Evolutionary conservation across 2,329 filamentous ascomycete genomes (phyloP), one percentile per base, ranked within the genome.

Genomic region (Decorospora gaudefroyi): DNA sequence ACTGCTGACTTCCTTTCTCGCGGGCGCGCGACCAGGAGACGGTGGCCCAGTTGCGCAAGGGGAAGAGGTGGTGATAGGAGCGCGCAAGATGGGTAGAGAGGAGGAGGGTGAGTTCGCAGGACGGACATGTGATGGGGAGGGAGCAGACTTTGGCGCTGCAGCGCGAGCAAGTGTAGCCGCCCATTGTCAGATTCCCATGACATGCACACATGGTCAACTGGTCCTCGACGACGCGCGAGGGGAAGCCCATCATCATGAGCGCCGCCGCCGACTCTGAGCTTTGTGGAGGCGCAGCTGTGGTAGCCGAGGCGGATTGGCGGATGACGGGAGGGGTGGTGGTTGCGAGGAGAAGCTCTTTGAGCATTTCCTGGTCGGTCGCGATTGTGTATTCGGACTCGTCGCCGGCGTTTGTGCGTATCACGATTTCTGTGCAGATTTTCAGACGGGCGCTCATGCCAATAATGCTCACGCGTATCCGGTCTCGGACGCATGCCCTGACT

Each of bases 211-310:
- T 83, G 46, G 86, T 90, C 4, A 84, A 80, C 32, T 78, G 76
- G 16, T 83, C 78, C 39, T 89, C 88, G 4, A 93, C 82, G 2
- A 87, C 87, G 25, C 91, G 82, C 4, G 89, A 95, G 0, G 93
- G 93, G 64, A 99, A 99, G 4, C 93, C 93, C 92, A 99, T 99
- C 88, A 95, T 95, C 17, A 99, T 81, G 27, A 99, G 76, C 2
- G 80, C 78, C 42, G 67, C 72, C 62, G 76, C 68, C 10, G 61
- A 63, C 61, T 79, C 72, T 55, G 62, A 49, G 7, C 30, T 11
- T 62, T 59, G 46, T 3, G 59, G 52, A 42, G 69, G 44, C 49
- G 64, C 40, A 55, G 64, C 23, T 59, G 67, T 41, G 6, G 40
- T 21, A 55, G 67, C 40, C 3, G 40, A 37, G 8, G 49, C 41